Conservation (phyloP, 306 rosid species). For the Ormosia emarginata region DNA sequence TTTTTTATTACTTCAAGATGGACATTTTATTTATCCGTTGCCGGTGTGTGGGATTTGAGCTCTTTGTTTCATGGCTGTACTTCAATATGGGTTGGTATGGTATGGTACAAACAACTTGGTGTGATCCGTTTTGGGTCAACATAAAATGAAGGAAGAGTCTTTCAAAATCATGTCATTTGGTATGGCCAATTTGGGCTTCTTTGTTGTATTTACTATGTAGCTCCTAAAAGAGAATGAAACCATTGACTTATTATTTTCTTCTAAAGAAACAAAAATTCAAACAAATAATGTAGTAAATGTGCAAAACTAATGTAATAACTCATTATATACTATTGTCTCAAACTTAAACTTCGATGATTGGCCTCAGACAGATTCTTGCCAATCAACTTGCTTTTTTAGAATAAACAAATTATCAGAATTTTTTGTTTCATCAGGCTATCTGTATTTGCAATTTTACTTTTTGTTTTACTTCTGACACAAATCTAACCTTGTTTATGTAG, state of each 20-base stretch:
- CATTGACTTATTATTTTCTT: background rate
- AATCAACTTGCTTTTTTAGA: background rate
- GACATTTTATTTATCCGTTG: background rate
- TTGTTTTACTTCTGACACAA: constrained; percentile 10
- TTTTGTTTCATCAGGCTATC: background rate
- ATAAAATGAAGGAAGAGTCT: background rate
- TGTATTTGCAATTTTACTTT: constrained; percentile 6
- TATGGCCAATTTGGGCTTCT: background rate
- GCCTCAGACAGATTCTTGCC: background rate
- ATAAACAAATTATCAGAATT: background rate
- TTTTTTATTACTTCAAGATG: background rate
- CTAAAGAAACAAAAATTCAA: background rate
- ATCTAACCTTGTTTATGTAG: constrained; percentile 48
- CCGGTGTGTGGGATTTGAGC: background rate
- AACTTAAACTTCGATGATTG: background rate
- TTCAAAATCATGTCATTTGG: background rate
- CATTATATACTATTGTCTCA: background rate
- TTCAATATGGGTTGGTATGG: background rate
- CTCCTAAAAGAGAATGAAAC: constrained; percentile 2
- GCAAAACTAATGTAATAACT: background rate
- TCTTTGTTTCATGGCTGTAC: constrained; percentile 1
- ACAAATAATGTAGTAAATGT: constrained; percentile 8
- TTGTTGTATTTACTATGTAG: background rate
- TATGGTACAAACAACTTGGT: background rate
- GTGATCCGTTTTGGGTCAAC: background rate